Conservation (phyloP, 2,329 filamentous ascomycete species). For the Clarireedia monteithiana region DNA sequence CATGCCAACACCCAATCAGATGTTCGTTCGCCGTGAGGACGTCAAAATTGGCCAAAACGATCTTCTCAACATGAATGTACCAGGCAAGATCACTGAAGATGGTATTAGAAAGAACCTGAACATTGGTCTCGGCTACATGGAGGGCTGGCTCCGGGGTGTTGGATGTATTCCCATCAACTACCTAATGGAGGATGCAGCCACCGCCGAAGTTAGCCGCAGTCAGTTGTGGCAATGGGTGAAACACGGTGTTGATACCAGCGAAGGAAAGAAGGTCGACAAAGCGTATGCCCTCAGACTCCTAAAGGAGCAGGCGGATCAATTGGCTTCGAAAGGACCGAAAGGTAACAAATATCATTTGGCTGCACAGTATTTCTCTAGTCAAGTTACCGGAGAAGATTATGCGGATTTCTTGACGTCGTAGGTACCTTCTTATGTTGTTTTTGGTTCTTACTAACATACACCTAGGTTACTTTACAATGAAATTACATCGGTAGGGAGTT, state of each 20-base stretch:
- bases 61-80: slow-evolving; percentile 96
- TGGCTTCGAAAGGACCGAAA: slow-evolving; percentile 67
- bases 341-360: slow-evolving; percentile 90
- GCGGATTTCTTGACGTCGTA: slow-evolving; percentile 89
- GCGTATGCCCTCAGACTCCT: slow-evolving; percentile 80
- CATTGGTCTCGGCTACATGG: slow-evolving; percentile 97
- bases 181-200: slow-evolving; percentile 97
- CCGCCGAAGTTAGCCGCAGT: slow-evolving; percentile 86
- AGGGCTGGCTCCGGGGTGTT: slow-evolving; percentile 91
- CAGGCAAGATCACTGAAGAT: slow-evolving; percentile 83
- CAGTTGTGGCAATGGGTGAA: slow-evolving; percentile 96
- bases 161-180: slow-evolving; percentile 98
- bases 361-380: slow-evolving; percentile 82
- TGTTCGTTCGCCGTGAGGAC: slow-evolving; percentile 84
- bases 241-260: slow-evolving; percentile 65
- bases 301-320: slow-evolving; percentile 72
- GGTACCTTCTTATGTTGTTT: slow-evolving; percentile 30
- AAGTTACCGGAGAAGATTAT: slow-evolving; percentile 96
- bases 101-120: slow-evolving; percentile 97
- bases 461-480: slow-evolving; percentile 75
- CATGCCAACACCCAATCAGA: slow-evolving; percentile 98
- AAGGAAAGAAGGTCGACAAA: slow-evolving; percentile 92
- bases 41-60: slow-evolving; percentile 81
- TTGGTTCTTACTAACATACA: background rate
- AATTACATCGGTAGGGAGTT: slow-evolving; percentile 62